These are phyloP conservation scores for Pezicula carpinea DNA, from an alignment of 2,329 filamentous ascomycete species.

Conservation along the genomic window DNA sequence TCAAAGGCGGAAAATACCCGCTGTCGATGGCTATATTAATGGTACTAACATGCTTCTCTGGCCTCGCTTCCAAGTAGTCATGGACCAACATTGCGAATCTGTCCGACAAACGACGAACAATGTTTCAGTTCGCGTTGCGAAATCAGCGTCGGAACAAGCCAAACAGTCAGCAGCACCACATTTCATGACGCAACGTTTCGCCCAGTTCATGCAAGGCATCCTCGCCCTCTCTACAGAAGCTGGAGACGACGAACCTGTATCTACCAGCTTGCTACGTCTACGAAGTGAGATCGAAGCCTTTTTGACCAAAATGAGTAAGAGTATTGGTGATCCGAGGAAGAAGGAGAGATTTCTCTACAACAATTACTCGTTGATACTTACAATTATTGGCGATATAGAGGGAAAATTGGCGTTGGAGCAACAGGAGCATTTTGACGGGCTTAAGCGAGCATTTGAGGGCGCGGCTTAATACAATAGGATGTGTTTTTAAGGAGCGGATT, in stretches of 20 bases:
- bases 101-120: conserved; percentile 59
- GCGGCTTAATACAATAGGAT: conserved; percentile 7
- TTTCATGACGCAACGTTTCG: conserved; percentile 90
- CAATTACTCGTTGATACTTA: conserved; percentile 91
- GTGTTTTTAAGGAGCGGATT: too few species aligned
- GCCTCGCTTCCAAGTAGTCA: conserved; percentile 90
- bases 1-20: conserved; percentile 84
- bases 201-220: conserved; percentile 83
- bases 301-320: conserved; percentile 70
- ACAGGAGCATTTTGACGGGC: conserved; percentile 65
- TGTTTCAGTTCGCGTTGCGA: conserved; percentile 37
- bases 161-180: conserved; percentile 79
- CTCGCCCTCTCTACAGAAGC: conserved; percentile 81
- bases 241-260: conserved; percentile 90
- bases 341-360: conserved; percentile 87
- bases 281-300: conserved; percentile 80
- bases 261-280: conserved; percentile 71
- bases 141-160: conserved; percentile 46
- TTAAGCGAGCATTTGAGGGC: conserved; percentile 56
- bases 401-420: conserved; percentile 74
- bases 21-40: conserved; percentile 88
- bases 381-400: conserved; percentile 76
- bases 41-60: conserved; percentile 93
- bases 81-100: conserved; percentile 89
- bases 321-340: conserved; percentile 74